Conservation (phyloP, 1,139 yeast species). For the Wickerhamiella pararugosa region DNA sequence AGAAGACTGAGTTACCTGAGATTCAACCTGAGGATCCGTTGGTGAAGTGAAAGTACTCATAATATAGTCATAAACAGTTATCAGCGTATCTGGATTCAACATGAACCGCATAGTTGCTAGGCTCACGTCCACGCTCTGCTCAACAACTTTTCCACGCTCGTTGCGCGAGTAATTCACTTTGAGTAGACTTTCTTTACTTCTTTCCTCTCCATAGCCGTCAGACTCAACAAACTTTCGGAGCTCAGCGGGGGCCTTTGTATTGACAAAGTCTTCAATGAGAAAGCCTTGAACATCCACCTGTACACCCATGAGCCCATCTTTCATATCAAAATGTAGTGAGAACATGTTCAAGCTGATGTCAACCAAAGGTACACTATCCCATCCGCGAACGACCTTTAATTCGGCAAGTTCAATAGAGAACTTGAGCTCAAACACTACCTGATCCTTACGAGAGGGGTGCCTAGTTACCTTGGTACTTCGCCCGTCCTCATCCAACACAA, state of each 20-base stretch:
- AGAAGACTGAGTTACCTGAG: slow-evolving; percentile 1
- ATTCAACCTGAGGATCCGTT: slow-evolving; percentile 34
- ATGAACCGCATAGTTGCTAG: slow-evolving; percentile 71
- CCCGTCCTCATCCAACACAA: no score
- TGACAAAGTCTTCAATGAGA: slow-evolving; percentile 61
- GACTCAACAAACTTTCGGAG: slow-evolving; percentile 62
- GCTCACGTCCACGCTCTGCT: slow-evolving; percentile 59
- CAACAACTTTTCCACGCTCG: slow-evolving; percentile 25
- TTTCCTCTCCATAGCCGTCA: slow-evolving; percentile 27
- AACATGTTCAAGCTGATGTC: slow-evolving; percentile 60
- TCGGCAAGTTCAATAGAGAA: slow-evolving; percentile 52
- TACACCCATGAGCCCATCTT: slow-evolving; percentile 41
- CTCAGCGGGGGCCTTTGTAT: slow-evolving; percentile 44
- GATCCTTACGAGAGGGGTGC: slow-evolving; percentile 21
- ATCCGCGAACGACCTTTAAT: slow-evolving; percentile 51
- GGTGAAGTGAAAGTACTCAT: slow-evolving; percentile 78
- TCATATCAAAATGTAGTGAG: slow-evolving; percentile 43
- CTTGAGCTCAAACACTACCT: slow-evolving; percentile 53
- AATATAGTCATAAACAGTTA: slow-evolving; percentile 66
- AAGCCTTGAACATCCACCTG: slow-evolving; percentile 51
- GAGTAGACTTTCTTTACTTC: slow-evolving; percentile 32
- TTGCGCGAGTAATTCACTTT: slow-evolving; percentile 38
- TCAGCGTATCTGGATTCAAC: slow-evolving; percentile 59
- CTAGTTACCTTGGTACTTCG: no score
- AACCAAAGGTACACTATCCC: slow-evolving; percentile 29